These are phyloP conservation scores for Coniochaeta ligniaria DNA, from an alignment of 2,329 filamentous ascomycete genomes.

Conservation along the genomic window DNA sequence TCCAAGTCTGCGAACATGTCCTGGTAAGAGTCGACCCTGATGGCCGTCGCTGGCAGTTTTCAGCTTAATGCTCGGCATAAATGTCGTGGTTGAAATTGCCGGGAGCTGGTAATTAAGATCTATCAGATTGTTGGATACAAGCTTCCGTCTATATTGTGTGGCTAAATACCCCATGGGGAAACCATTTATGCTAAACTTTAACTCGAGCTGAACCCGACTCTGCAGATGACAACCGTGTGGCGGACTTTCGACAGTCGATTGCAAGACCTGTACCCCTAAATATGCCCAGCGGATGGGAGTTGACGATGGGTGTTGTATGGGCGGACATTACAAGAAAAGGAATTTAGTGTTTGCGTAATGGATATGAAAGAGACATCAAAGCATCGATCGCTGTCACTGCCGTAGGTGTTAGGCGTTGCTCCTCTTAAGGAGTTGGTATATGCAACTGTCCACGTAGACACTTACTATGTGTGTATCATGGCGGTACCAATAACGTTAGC, in stretches of 20 bases:
- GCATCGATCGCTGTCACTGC: no score
- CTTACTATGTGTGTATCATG: no score
- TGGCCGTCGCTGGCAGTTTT: background rate
- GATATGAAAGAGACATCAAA: no score
- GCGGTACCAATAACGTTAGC: no score
- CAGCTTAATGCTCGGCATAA: background rate
- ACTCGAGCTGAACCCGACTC: background rate
- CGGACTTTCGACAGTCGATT: background rate
- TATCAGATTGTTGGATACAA: background rate
- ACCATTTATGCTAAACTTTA: background rate
- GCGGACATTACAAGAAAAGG: no score
- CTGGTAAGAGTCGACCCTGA: background rate
- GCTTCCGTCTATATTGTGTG: background rate
- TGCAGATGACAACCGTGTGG: background rate
- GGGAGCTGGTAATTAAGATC: background rate
- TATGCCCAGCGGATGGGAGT: no score
- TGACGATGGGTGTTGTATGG: no score
- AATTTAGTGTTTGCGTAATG: no score
- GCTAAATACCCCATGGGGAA: slow-evolving; percentile 1
- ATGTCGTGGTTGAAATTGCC: background rate
- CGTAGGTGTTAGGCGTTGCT: no score
- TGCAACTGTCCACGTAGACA: no score
- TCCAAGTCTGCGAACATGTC: background rate
- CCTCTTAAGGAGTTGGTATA: no score
- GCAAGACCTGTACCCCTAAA: no score